These are phyloP conservation scores for Fusarium equiseti DNA, from an alignment of 2,329 filamentous ascomycete genomes.

Conservation along the genomic window DNA sequence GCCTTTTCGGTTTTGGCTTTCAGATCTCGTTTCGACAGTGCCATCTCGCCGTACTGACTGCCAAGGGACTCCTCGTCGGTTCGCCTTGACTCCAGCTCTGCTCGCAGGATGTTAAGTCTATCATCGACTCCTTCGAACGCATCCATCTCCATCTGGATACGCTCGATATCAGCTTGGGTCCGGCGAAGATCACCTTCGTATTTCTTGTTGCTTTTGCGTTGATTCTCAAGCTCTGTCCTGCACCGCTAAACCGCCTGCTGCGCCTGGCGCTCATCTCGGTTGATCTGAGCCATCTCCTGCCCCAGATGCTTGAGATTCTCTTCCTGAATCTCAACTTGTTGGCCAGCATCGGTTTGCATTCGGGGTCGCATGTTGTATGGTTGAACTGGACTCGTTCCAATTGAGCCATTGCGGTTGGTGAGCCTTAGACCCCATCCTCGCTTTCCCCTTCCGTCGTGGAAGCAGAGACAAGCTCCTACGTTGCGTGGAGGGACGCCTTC, in stretches of 20 bases:
- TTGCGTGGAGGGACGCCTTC: constrained; percentile 72
- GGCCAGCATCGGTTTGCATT: constrained; percentile 83
- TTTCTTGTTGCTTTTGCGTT: constrained; percentile 49
- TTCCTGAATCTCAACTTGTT: constrained; percentile 68
- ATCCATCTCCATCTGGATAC: constrained; percentile 70
- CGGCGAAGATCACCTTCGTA: constrained; percentile 69
- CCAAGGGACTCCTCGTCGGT: constrained; percentile 63
- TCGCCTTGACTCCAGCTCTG: constrained; percentile 68
- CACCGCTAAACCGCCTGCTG: constrained; percentile 63
- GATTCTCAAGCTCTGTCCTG: constrained; percentile 60
- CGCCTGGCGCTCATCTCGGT: constrained; percentile 60
- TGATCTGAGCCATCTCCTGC: constrained; percentile 65
- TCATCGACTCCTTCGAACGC: constrained; percentile 76
- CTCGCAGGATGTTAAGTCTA: constrained; percentile 69
- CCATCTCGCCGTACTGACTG: constrained; percentile 66
- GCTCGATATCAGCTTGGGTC: constrained; percentile 69
- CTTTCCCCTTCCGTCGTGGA: constrained; percentile 68
- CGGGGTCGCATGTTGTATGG: constrained; percentile 68
- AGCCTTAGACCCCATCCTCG: constrained; percentile 72
- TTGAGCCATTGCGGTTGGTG: constrained; percentile 56
- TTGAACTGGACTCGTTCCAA: constrained; percentile 57
- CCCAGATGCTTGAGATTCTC: constrained; percentile 66
- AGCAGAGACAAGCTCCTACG: constrained; percentile 77
- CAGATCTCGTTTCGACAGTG: constrained; percentile 61
- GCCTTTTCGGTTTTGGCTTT: constrained; percentile 58